Conservation (phyloP, 352 stramenopile genomes). For the Phytophthora ohioensis region DNA sequence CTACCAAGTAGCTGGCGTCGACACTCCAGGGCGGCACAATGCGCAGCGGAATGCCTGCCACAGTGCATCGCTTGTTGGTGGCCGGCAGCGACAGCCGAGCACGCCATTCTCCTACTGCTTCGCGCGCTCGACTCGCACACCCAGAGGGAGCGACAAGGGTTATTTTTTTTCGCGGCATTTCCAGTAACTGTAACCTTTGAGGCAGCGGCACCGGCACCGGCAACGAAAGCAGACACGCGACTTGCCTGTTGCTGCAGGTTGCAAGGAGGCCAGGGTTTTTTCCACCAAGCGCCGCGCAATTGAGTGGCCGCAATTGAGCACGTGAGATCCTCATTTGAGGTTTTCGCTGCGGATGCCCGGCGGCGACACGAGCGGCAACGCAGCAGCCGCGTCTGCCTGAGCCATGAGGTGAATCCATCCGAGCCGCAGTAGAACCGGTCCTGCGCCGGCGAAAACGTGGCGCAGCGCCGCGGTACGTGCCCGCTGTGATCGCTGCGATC, state of each 20-base stretch:
- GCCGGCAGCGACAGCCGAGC: slow-evolving; percentile 2
- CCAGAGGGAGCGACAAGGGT: slow-evolving; percentile 20
- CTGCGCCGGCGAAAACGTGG: slow-evolving; percentile 34
- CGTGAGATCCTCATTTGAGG: background rate
- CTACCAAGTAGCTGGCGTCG: background rate
- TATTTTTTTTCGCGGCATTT: slow-evolving; percentile 35
- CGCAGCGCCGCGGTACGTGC: slow-evolving; percentile 36
- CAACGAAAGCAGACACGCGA: slow-evolving; percentile 4
- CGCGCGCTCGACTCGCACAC: background rate
- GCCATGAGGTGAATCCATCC: slow-evolving; percentile 45
- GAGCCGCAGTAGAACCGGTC: slow-evolving; percentile 34
- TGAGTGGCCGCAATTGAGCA: slow-evolving; percentile 37
- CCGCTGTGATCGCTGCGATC: slow-evolving; percentile 14
- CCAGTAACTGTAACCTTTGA: slow-evolving; percentile 19
- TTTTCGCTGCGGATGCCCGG: background rate
- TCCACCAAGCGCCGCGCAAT: slow-evolving; percentile 5
- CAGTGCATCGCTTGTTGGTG: background rate
- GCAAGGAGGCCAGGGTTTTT: slow-evolving; percentile 8
- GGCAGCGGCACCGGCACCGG: background rate
- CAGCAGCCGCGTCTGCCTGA: slow-evolving; percentile 36
- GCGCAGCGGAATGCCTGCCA: too few species aligned
- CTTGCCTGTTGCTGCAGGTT: slow-evolving; percentile 4
- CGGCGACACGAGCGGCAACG: slow-evolving; percentile 14
- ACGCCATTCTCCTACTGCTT: slow-evolving; percentile 28
- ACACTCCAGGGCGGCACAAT: background rate